phyloP scores from a whole-genome alignment of 2,329 filamentous ascomycete species.

The Fusarium brevicatenulatum region DNA sequence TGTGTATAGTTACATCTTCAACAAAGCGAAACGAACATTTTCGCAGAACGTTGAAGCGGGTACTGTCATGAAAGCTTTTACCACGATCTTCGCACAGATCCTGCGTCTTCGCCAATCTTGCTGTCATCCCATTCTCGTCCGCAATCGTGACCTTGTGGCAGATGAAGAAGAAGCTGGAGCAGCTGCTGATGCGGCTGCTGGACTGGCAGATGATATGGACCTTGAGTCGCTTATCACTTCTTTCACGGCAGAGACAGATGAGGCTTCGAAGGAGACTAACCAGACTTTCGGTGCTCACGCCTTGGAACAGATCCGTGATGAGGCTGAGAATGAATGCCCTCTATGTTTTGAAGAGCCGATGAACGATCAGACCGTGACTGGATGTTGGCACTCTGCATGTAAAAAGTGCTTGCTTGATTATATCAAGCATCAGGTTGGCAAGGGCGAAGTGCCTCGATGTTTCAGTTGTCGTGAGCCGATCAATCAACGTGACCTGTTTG shows the following conservation, averaged over 20 bases:
- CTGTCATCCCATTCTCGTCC: constrained; percentile 89
- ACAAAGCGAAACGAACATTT: constrained; percentile 84
- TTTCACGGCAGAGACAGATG: constrained; percentile 77
- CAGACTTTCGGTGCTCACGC: constrained; percentile 82
- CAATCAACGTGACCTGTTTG: constrained; percentile 86
- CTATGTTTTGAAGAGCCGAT: constrained; percentile 97
- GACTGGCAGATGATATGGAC: constrained; percentile 95
- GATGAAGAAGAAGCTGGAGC: constrained; percentile 85
- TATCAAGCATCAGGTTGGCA: constrained; percentile 86
- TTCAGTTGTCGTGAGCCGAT: constrained; percentile 90
- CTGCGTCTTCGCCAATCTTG: constrained; percentile 91
- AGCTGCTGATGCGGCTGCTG: constrained; percentile 80
- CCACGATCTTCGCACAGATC: constrained; percentile 97
- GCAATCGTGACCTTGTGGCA: constrained; percentile 83
- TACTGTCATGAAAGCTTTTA: constrained; percentile 93
- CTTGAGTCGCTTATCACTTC: constrained; percentile 84
- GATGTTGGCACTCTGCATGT: constrained; percentile 97
- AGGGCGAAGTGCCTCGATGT: constrained; percentile 79
- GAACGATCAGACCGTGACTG: constrained; percentile 92
- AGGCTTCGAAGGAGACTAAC: constrained; percentile 69
- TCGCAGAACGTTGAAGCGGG: constrained; percentile 88
- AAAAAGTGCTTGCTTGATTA: constrained; percentile 92
- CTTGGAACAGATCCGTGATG: constrained; percentile 88
- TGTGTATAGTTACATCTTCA: constrained; percentile 92
- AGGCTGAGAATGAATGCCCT: constrained; percentile 89